Percentiles rank a stretch among this genome's conserved stretches.
Conservation (phyloP, 1,139 yeast species). For the Nakaseomyces glabratus region DNA sequence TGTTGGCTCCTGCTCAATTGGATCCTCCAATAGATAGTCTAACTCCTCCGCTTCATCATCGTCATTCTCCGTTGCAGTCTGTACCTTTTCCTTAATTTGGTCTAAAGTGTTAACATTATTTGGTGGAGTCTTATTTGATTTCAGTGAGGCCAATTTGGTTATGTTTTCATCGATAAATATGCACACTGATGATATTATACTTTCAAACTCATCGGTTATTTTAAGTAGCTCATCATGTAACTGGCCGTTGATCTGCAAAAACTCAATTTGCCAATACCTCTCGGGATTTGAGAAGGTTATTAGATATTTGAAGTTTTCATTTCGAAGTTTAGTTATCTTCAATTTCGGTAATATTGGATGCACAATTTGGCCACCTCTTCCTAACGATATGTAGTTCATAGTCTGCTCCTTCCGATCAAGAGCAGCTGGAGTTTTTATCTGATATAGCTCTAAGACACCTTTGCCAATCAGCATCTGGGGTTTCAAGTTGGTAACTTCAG, state of each 20-base stretch:
- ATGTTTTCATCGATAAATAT: slow-evolving; percentile 10
- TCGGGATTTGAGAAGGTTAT: slow-evolving; percentile 27
- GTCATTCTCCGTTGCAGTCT: slow-evolving; percentile 2
- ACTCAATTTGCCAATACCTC: slow-evolving; percentile 28
- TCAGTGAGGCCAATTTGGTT: too few species aligned
- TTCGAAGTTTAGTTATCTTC: slow-evolving; percentile 16
- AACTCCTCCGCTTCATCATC: slow-evolving; percentile 19
- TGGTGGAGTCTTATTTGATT: too few species aligned
- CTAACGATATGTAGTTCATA: slow-evolving; percentile 28
- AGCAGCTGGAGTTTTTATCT: slow-evolving; percentile 17
- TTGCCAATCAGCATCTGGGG: slow-evolving; percentile 19
- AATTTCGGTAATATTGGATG: slow-evolving; percentile 30
- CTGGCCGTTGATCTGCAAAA: slow-evolving; percentile 12
- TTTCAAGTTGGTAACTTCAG: slow-evolving; percentile 10
- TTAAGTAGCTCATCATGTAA: slow-evolving; percentile 4
- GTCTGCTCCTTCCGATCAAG: slow-evolving; percentile 15
- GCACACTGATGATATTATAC: slow-evolving; percentile 21
- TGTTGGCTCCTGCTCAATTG: neutral
- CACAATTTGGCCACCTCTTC: slow-evolving; percentile 26
- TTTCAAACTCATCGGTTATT: slow-evolving; percentile 17
- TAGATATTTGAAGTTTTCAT: slow-evolving; percentile 11
- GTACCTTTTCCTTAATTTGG: neutral
- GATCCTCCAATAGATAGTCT: slow-evolving; percentile 20
- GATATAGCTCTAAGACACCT: slow-evolving; percentile 27
- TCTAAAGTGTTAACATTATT: too few species aligned